These are phyloP conservation scores for Funneliformis caledonium DNA, from an alignment of 371 early-diverging fungal genomes.

Conservation along the genomic window DNA sequence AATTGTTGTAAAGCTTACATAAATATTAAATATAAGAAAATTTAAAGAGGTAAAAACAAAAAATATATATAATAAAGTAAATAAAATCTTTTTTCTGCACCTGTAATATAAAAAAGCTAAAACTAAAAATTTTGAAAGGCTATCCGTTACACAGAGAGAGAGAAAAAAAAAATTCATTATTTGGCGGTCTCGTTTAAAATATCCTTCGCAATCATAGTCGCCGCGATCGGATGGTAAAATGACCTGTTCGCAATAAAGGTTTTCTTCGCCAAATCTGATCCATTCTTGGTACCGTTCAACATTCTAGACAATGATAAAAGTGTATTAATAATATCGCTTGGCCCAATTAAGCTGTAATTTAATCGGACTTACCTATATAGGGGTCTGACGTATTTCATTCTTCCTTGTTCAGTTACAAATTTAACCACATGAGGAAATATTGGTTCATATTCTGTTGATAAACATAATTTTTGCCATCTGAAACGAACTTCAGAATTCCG, in stretches of 20 bases:
- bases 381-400: conserved; percentile 95
- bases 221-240: conserved; percentile 96
- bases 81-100: not conserved
- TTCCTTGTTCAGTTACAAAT: conserved; percentile 87
- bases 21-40: too few species aligned
- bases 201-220: conserved; percentile 81
- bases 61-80: not conserved
- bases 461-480: conserved; percentile 83
- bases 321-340: conserved; percentile 25
- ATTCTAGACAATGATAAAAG: conserved; percentile 47
- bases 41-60: too few species aligned
- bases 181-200: conserved; percentile 44
- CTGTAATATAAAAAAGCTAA: not conserved
- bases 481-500: conserved; percentile 88
- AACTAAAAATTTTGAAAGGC: not conserved
- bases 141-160: not conserved
- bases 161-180: not conserved
- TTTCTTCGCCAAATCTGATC: conserved; percentile 74
- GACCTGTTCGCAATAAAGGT: conserved; percentile 78
- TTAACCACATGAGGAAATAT: conserved; percentile 76
- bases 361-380: conserved; percentile 60
- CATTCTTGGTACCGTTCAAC: conserved; percentile 67
- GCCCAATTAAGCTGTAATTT: conserved; percentile 12
- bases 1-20: too few species aligned
- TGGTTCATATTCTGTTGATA: conserved; percentile 76